Evolutionary conservation across 2,329 filamentous ascomycete species (phyloP).

Genomic region (Apiospora sp.): DNA sequence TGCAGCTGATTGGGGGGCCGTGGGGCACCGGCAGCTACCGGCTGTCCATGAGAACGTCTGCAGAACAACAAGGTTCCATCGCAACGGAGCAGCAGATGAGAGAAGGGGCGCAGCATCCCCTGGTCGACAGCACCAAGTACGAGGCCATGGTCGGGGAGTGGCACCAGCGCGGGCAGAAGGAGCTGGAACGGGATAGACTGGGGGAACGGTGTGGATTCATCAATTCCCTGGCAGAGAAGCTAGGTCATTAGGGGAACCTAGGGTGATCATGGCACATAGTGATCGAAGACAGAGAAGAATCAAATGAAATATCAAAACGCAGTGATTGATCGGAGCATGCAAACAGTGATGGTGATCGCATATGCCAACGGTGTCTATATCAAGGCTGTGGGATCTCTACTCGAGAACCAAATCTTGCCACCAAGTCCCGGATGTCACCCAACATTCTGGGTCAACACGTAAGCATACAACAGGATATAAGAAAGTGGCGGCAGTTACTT

Average conservation of each 20-base stretch:
- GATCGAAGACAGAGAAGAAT: not conserved
- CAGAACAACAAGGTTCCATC: not conserved
- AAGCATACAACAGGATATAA: not conserved
- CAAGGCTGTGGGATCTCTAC: not conserved
- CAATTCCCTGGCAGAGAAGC: slow-evolving; percentile 34
- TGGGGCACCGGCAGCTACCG: not conserved
- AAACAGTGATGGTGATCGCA: too few relatives aligned
- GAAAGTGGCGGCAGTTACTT: not conserved
- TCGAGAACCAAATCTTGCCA: not conserved
- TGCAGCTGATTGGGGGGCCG: slow-evolving; percentile 9
- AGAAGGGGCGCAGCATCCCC: slow-evolving; percentile 27
- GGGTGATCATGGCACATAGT: too few relatives aligned
- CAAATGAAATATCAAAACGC: not conserved
- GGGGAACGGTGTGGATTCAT: slow-evolving; percentile 35
- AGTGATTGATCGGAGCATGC: too few relatives aligned
- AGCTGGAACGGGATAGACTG: slow-evolving; percentile 33
- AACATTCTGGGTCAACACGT: not conserved
- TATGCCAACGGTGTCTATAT: not conserved
- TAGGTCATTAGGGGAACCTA: slow-evolving; percentile 22
- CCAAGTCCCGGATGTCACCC: slow-evolving; percentile 7
- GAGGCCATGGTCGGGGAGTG: slow-evolving; percentile 30
- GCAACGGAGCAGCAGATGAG: slow-evolving; percentile 2
- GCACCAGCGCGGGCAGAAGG: slow-evolving; percentile 25
- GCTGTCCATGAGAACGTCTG: not conserved
- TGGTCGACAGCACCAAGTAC: slow-evolving; percentile 28